Percentiles rank a stretch among this genome's conserved stretches.
These are phyloP conservation scores for Scortechinia acanthostroma DNA, from an alignment of 2,329 filamentous ascomycete genomes.

Conservation along the genomic window DNA sequence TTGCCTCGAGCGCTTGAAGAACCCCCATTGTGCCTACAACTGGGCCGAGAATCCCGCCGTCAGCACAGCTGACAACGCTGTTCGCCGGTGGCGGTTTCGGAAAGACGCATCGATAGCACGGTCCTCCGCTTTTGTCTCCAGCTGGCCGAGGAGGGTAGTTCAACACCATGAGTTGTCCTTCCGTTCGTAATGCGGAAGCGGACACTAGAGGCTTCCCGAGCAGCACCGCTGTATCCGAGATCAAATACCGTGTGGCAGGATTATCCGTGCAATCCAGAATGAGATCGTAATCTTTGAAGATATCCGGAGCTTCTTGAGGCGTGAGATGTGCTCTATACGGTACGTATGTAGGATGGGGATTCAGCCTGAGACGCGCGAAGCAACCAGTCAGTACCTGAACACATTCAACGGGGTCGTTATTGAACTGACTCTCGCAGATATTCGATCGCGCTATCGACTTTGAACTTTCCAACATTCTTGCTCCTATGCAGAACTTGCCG, in stretches of 20 bases:
- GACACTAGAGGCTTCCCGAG: slow-evolving; percentile 75
- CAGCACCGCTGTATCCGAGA: slow-evolving; percentile 82
- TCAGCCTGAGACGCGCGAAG: slow-evolving; percentile 42
- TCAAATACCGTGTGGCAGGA: slow-evolving; percentile 82
- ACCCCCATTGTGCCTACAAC: slow-evolving; percentile 92
- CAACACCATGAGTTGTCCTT: slow-evolving; percentile 82
- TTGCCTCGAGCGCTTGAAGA: slow-evolving; percentile 79
- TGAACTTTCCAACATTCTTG: slow-evolving; percentile 63
- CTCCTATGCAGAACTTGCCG: slow-evolving; percentile 80
- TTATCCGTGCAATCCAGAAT: slow-evolving; percentile 94
- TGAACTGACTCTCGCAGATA: slow-evolving; percentile 28
- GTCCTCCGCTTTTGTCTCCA: slow-evolving; percentile 53
- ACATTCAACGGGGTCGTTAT: neutral
- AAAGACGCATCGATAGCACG: slow-evolving; percentile 92
- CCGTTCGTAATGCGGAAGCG: slow-evolving; percentile 79
- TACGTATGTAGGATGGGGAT: slow-evolving; percentile 62
- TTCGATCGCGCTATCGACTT: slow-evolving; percentile 70
- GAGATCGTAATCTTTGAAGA: slow-evolving; percentile 69
- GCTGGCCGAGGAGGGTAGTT: slow-evolving; percentile 68
- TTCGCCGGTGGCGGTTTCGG: slow-evolving; percentile 78
- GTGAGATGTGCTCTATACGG: slow-evolving; percentile 59
- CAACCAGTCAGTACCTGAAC: neutral
- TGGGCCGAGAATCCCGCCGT: slow-evolving; percentile 85
- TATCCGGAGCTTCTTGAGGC: slow-evolving; percentile 56
- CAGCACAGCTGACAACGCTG: slow-evolving; percentile 78